Evolutionary conservation across 495 filamentous ascomycete species (phyloP).

Genomic region (Gamarada debralockiae): DNA sequence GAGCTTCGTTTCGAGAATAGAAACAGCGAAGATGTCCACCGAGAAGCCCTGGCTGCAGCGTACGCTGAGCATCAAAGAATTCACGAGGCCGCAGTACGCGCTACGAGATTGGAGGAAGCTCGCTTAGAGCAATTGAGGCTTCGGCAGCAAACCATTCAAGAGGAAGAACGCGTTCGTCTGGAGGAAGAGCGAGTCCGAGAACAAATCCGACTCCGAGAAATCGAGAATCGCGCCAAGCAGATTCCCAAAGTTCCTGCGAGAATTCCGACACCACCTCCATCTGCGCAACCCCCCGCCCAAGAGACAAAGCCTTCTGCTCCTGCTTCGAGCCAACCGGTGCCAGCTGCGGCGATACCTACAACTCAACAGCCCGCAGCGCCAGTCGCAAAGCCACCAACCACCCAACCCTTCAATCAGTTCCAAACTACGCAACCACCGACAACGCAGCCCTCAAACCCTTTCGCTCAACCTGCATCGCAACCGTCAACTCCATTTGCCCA

Average conservation of each 20-base stretch:
- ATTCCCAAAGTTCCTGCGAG: conserved; percentile 33
- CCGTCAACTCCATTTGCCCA: background rate
- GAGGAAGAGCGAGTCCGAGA: conserved; percentile 36
- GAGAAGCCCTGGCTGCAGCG: conserved; percentile 53
- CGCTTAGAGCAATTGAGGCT: conserved; percentile 43
- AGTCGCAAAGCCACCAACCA: background rate
- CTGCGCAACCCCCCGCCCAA: background rate
- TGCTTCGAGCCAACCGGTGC: background rate
- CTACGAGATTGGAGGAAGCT: conserved; percentile 38
- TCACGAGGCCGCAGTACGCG: conserved; percentile 53
- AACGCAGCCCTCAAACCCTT: background rate
- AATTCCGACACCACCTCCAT: conserved; percentile 31
- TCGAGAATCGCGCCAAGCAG: conserved; percentile 32
- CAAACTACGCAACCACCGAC: background rate
- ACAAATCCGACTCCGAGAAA: conserved; percentile 35
- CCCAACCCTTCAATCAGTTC: background rate
- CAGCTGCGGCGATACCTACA: background rate
- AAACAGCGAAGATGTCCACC: conserved; percentile 7
- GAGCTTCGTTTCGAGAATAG: conserved; percentile 11
- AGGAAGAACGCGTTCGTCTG: conserved; percentile 47
- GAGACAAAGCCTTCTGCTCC: background rate
- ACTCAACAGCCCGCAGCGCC: background rate
- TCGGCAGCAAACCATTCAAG: conserved; percentile 37
- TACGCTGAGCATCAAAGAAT: conserved; percentile 60
- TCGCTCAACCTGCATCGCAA: background rate